Evolutionary conservation across 306 rosid genomes (phyloP).

Genomic region (Betula pendula): DNA sequence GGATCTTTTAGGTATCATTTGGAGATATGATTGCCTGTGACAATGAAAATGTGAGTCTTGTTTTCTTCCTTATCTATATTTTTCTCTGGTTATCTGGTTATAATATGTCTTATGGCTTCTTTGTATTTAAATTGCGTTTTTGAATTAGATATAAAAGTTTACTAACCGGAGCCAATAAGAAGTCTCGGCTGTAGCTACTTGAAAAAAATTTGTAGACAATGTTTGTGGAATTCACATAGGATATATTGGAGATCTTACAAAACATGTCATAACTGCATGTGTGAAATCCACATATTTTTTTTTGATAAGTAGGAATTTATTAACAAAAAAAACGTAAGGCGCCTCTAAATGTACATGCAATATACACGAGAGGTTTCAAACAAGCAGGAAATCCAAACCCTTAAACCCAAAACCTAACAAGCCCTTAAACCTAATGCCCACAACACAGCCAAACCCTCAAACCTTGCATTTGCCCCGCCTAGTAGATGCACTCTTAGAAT

Average conservation of each 20-base stretch:
- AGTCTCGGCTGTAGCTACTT: neutral
- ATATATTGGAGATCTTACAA: neutral
- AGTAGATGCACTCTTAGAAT: too few relatives aligned
- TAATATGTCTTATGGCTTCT: neutral
- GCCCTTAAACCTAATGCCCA: too few relatives aligned
- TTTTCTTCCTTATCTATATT: conserved; percentile 14
- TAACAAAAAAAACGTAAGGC: too few relatives aligned
- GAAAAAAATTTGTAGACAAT: neutral
- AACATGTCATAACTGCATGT: neutral
- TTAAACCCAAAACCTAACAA: too few relatives aligned
- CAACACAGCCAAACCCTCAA: too few relatives aligned
- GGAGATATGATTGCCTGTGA: conserved; percentile 98
- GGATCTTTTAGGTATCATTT: conserved; percentile 74
- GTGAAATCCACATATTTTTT: neutral
- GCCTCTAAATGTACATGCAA: too few relatives aligned
- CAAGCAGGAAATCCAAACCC: too few relatives aligned
- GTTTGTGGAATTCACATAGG: neutral
- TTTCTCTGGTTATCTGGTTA: conserved; percentile 17
- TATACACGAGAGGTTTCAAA: too few relatives aligned
- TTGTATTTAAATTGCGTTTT: neutral
- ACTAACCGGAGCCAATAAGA: neutral
- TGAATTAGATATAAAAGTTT: neutral
- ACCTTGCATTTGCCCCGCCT: too few relatives aligned
- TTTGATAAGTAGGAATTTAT: too few relatives aligned
- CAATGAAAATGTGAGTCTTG: conserved; percentile 80